A percentile compares a stretch with the other conserved stretches of the same genome.
These are phyloP conservation scores for Globisporangium parvum DNA, from an alignment of 352 stramenopile genomes.

Conservation along the genomic window DNA sequence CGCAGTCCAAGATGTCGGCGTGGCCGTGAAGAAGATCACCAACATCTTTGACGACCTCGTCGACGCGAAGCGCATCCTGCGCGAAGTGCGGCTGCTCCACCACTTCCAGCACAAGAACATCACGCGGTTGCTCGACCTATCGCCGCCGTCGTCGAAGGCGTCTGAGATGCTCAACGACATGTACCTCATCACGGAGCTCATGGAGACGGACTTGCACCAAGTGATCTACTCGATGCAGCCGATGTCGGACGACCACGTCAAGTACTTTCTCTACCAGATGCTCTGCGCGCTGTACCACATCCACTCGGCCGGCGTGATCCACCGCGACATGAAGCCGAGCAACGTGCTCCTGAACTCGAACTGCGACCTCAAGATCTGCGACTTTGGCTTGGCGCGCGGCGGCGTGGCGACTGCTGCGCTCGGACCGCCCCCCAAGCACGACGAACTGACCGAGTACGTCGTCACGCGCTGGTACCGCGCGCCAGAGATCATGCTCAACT, in stretches of 20 bases:
- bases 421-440: constrained; percentile 19
- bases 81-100: constrained; percentile 86
- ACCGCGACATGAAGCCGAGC: constrained; percentile 80
- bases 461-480: constrained; percentile 92
- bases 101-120: constrained; percentile 93
- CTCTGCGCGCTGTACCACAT: constrained; percentile 88
- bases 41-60: constrained; percentile 95
- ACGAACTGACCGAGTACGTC: constrained; percentile 82
- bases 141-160: constrained; percentile 84
- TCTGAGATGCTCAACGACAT: constrained; percentile 95
- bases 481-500: constrained; percentile 93
- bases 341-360: constrained; percentile 81
- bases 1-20: constrained; percentile 36
- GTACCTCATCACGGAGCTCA: constrained; percentile 95
- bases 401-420: constrained; percentile 78
- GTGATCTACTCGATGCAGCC: constrained; percentile 94
- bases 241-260: constrained; percentile 86
- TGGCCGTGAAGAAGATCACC: constrained; percentile 94
- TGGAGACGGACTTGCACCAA: constrained; percentile 95
- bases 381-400: constrained; percentile 87
- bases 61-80: constrained; percentile 97
- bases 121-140: constrained; percentile 89
- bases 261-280: constrained; percentile 82
- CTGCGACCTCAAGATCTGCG: constrained; percentile 88
- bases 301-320: constrained; percentile 89